Conservation (phyloP, 139 green algal species). For the Chlamydomonas schloesseri region DNA sequence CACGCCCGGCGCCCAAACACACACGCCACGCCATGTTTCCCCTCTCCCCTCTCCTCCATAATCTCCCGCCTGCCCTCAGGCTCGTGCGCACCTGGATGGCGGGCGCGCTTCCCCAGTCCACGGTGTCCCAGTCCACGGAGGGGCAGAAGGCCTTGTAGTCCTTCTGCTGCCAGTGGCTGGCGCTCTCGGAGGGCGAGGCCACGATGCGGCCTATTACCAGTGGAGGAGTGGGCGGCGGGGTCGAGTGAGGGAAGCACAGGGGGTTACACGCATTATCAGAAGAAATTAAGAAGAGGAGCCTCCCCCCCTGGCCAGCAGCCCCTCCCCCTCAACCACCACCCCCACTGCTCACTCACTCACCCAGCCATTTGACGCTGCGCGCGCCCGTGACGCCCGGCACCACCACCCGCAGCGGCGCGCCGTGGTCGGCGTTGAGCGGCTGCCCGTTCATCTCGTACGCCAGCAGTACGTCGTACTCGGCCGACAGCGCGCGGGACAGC, state of each 20-base stretch:
- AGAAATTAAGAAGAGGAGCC: no score
- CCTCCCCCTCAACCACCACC: neutral
- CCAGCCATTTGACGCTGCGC: conserved; percentile 90
- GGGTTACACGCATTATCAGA: no score
- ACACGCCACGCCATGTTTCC: no score
- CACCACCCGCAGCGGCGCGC: conserved; percentile 81
- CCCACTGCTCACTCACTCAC: conserved; percentile 9
- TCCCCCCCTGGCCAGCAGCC: neutral
- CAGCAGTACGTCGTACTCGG: conserved; percentile 82
- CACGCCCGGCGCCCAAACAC: no score
- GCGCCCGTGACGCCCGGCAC: conserved; percentile 82
- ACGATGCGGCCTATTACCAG: conserved; percentile 56
- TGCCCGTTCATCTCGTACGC: conserved; percentile 96
- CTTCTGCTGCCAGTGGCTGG: conserved; percentile 83
- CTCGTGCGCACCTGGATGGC: conserved; percentile 63
- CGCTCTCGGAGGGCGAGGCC: conserved; percentile 67
- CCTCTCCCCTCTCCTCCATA: no score
- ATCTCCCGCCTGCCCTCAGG: no score
- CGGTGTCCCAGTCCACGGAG: conserved; percentile 82
- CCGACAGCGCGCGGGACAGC: conserved; percentile 70
- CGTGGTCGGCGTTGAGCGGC: conserved; percentile 82
- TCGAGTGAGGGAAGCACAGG: no score
- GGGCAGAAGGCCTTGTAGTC: conserved; percentile 89
- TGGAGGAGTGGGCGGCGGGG: neutral
- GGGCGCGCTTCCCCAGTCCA: conserved; percentile 78